Evolutionary conservation across 495 filamentous ascomycete genomes (phyloP).

Genomic region (Coniosporium apollinis): DNA sequence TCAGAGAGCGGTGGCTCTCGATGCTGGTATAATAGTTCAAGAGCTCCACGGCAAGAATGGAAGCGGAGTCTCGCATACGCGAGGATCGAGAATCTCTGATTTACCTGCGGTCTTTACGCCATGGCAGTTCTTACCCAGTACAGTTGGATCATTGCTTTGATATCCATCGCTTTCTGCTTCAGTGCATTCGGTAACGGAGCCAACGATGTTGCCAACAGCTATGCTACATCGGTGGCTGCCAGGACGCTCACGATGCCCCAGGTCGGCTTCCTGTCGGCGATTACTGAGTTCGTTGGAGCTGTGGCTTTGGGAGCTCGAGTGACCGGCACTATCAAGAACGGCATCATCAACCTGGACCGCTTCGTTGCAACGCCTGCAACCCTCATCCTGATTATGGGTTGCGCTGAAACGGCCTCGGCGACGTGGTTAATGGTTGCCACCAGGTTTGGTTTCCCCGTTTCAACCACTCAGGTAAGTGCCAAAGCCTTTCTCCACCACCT

Average conservation of each 20-base stretch:
- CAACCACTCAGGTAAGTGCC: constrained; percentile 36
- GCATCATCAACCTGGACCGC: constrained; percentile 36
- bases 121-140: constrained; percentile 15
- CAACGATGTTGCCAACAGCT: constrained; percentile 21
- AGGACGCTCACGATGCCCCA: constrained; percentile 14
- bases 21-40: too few species aligned
- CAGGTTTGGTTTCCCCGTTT: constrained; percentile 39
- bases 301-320: constrained; percentile 46
- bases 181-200: constrained; percentile 29
- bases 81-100: too few species aligned
- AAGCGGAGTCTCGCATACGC: too few species aligned
- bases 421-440: constrained; percentile 43
- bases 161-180: constrained; percentile 28
- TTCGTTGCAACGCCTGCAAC: constrained; percentile 36
- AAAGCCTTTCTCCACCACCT: too few species aligned
- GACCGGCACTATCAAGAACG: constrained; percentile 49
- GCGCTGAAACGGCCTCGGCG: constrained; percentile 37
- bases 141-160: constrained; percentile 34
- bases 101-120: too few species aligned
- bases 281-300: constrained; percentile 43
- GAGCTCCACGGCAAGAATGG: too few species aligned
- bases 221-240: constrained; percentile 15
- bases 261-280: constrained; percentile 11
- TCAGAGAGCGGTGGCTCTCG: too few species aligned
- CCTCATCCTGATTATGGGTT: constrained; percentile 46